These are phyloP conservation scores for Penicillium argentinense DNA, from an alignment of 495 filamentous ascomycete species.

Conservation along the genomic window DNA sequence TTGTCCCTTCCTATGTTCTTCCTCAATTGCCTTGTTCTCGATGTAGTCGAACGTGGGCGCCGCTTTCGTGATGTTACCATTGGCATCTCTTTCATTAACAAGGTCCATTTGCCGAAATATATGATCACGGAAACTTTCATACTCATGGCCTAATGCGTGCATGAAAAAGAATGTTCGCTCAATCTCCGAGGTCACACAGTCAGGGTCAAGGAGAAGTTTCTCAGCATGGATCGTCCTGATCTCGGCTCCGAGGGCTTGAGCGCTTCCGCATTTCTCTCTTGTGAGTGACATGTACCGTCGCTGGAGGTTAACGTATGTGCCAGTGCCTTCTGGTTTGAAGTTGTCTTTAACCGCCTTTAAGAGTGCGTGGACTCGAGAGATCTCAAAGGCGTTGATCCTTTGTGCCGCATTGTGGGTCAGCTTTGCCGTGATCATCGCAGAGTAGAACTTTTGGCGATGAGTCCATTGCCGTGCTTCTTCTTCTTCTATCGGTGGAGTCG, in stretches of 20 bases:
- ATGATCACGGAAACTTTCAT: constrained; percentile 15
- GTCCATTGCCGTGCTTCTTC: constrained; percentile 11
- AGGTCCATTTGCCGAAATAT: constrained; percentile 16
- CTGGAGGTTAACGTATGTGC: constrained; percentile 12
- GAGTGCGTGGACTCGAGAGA: constrained; percentile 5
- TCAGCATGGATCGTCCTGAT: constrained; percentile 15
- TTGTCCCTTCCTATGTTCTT: constrained; percentile 18
- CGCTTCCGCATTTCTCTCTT: constrained; percentile 12
- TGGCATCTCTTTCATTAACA: constrained; percentile 13
- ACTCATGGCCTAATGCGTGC: constrained; percentile 9
- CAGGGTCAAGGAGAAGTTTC: constrained; percentile 13
- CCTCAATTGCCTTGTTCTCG: constrained; percentile 19
- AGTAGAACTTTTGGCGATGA: constrained; percentile 10
- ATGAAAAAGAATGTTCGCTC: constrained; percentile 16
- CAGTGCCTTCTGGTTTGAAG: constrained; percentile 12
- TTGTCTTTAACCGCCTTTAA: constrained; percentile 9
- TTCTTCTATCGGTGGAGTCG: constrained; percentile 2
- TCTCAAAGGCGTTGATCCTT: constrained; percentile 14
- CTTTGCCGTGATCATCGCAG: constrained; percentile 14
- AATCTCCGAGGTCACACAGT: constrained; percentile 14
- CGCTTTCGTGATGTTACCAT: constrained; percentile 11
- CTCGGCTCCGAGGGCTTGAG: constrained; percentile 12
- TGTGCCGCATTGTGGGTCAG: constrained; percentile 12
- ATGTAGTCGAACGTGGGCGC: constrained; percentile 16
- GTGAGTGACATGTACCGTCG: constrained; percentile 12